Evolutionary conservation across 345 rosid genomes (phyloP), one percentile per base, ranked within the genome.

Genomic region (Brassica carinata): DNA sequence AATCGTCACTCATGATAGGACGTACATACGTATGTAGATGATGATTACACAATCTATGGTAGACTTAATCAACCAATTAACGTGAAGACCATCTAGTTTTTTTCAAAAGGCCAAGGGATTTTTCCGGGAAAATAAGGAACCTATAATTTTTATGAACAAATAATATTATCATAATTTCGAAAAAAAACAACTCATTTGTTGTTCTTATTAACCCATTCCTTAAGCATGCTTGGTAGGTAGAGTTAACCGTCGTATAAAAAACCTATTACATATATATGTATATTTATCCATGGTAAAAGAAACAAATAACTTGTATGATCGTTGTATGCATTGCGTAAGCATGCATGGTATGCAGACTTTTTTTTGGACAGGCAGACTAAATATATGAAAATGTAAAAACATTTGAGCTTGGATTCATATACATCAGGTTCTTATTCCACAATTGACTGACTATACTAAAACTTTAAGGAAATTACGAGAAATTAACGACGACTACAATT

Each of bases 161-260:
- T 5, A 5, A 11, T 19, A 27, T 64, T 34, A 36, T 23, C 23
- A 5, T 7, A 61, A 36, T 23, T 8, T 59, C 23, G 8, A 31
- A 5, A 31, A 3, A 73, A 26, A n/a, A 38, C 45, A 53, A 71
- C 14, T 45, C 63, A 23, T 61, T 38, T 61, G 31, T 29, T 63
- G 64, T 74, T 65, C 14, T 48, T 64, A 18, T 31, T 31, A 64
- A 17, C 23, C 53, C 79, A 55, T 67, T 57, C 17, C 30, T 34
- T 55, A 76, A 55, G 19, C 40, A 57, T 76, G 79, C 27, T 17
- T 27, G 29, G 71, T 74, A 19, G 65, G 27, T 66, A 8, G n/a
- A n/a, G 53, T 34, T 7, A 48, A 34, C 30, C 58, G 73, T 67
- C 43, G 58, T 26, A 53, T 17, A 23, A 31, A 31, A 8, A 8